Conservation (phyloP, 1,139 yeast species). For the Trichomonascaceae sp. region DNA sequence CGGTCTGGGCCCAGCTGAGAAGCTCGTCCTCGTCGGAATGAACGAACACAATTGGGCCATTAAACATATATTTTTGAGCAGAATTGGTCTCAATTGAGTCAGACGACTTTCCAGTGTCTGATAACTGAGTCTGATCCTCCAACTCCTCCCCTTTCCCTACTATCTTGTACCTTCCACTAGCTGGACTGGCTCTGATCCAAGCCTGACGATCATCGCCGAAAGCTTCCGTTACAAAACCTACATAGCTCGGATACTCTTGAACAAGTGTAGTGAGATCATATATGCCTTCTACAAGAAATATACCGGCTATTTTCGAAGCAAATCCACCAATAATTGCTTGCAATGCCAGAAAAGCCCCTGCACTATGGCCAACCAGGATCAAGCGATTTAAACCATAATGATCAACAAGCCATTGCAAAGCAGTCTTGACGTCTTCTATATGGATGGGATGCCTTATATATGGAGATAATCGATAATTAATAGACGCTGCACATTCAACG, state of each 20-base stretch:
- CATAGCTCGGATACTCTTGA: slow-evolving; percentile 42
- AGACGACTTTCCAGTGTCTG: background rate
- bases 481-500: slow-evolving; percentile 32
- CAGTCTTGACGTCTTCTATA: slow-evolving; percentile 48
- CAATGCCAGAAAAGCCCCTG: slow-evolving; percentile 66
- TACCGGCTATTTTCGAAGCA: slow-evolving; percentile 16
- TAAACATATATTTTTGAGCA: background rate
- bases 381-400: slow-evolving; percentile 30
- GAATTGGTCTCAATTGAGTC: background rate
- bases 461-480: slow-evolving; percentile 70
- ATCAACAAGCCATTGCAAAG: slow-evolving; percentile 33
- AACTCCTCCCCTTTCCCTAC: background rate
- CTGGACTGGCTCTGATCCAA: slow-evolving; percentile 31
- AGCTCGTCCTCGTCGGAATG: slow-evolving; percentile 38
- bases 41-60: slow-evolving; percentile 24
- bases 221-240: slow-evolving; percentile 40
- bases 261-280: slow-evolving; percentile 40
- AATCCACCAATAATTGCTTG: slow-evolving; percentile 39
- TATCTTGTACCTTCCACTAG: slow-evolving; percentile 11
- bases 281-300: slow-evolving; percentile 47
- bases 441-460: slow-evolving; percentile 59
- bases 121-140: too few relatives aligned
- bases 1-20: slow-evolving; percentile 30
- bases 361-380: slow-evolving; percentile 68
- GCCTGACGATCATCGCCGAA: slow-evolving; percentile 33